phyloP scores from a whole-genome alignment of 2,329 filamentous ascomycete genomes.

The Oidium heveae region DNA sequence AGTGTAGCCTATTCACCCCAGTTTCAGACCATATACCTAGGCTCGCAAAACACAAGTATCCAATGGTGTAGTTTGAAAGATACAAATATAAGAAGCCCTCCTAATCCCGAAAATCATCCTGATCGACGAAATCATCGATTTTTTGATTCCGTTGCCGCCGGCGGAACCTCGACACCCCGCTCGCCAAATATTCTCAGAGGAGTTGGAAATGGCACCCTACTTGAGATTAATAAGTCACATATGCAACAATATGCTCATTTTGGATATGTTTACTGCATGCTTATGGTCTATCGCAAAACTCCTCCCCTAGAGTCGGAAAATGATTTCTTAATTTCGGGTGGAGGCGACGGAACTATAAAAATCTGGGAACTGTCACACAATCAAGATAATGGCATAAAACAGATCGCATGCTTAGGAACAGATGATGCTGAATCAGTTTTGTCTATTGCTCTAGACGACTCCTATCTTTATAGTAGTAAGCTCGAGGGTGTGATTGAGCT shows the following conservation, averaged over 20 bases:
- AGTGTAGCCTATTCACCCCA: conserved; percentile 70
- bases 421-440: conserved; percentile 41
- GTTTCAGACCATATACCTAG: conserved; percentile 65
- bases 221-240: conserved; percentile 62
- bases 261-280: conserved; percentile 92
- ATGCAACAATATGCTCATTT: conserved; percentile 79
- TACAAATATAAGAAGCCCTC: conserved; percentile 29
- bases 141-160: conserved; percentile 82
- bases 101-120: conserved; percentile 43
- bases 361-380: conserved; percentile 49
- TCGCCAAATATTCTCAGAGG: conserved; percentile 21
- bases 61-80: conserved; percentile 70
- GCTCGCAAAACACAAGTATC: conserved; percentile 81
- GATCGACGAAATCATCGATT: conserved; percentile 63
- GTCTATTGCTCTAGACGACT: conserved; percentile 66
- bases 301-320: conserved; percentile 43
- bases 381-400: conserved; percentile 34
- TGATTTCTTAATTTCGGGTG: conserved; percentile 72
- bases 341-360: conserved; percentile 83
- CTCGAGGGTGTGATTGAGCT: conserved; percentile 73
- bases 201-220: conserved; percentile 32
- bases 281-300: conserved; percentile 46
- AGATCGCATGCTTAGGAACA: conserved; percentile 38
- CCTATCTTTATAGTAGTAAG: conserved; percentile 79
- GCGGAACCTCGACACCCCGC: conserved; percentile 49